Percentiles rank a stretch among this genome's conserved stretches.
Conservation (phyloP, 73 alveolate genomes). For the Paramecium tetraurelia region DNA sequence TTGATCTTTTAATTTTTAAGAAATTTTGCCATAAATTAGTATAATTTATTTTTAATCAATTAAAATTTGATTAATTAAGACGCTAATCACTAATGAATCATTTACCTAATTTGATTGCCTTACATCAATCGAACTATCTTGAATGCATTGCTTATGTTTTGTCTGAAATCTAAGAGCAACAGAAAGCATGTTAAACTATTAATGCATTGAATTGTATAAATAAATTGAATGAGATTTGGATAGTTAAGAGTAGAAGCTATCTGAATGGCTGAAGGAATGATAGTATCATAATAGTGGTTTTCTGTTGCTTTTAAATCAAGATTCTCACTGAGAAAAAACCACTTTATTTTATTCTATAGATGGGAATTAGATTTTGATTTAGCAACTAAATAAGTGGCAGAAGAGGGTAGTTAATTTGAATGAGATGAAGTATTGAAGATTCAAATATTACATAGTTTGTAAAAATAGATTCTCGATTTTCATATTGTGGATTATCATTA, state of each 20-base stretch:
- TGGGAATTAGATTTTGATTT: conserved; percentile 69
- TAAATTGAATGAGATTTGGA: conserved; percentile 60
- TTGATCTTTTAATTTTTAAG: background rate
- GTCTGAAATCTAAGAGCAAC: conserved; percentile 85
- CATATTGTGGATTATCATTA: conserved; percentile 83
- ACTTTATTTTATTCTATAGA: too few species aligned
- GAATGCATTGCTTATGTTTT: conserved; percentile 84
- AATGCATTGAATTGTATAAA: conserved; percentile 74
- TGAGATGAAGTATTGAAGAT: conserved; percentile 81
- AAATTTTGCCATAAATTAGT: background rate
- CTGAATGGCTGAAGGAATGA: conserved; percentile 71
- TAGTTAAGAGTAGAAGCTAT: conserved; percentile 67
- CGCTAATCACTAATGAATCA: conserved; percentile 66
- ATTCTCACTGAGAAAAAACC: conserved; percentile 72
- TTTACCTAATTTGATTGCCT: conserved; percentile 62
- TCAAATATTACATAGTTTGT: too few species aligned
- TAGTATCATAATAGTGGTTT: conserved; percentile 84
- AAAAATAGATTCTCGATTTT: conserved; percentile 91
- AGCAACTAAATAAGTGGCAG: conserved; percentile 74
- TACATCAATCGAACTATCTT: conserved; percentile 78
- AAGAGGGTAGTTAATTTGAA: conserved; percentile 88
- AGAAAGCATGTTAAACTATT: conserved; percentile 90
- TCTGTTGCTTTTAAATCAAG: conserved; percentile 88
- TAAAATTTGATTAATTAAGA: background rate
- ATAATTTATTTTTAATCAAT: too few species aligned